A percentile compares a stretch with the other conserved stretches of the same genome.
Conservation (phyloP, 345 rosid genomes). For the Physaria fendleri region DNA sequence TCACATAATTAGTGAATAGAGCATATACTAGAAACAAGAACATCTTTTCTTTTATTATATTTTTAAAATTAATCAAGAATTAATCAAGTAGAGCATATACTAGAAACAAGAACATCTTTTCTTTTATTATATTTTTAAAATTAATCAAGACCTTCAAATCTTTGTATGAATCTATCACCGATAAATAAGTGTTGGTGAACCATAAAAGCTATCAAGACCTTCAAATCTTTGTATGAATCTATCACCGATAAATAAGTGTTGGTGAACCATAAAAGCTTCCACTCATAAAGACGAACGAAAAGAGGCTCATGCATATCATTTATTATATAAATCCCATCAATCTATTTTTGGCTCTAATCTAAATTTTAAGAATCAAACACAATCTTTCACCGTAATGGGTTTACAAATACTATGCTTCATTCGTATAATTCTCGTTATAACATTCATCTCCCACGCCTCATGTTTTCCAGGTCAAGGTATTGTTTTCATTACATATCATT, state of each 20-base stretch:
- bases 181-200: slow-evolving; percentile 34
- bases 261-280: slow-evolving; percentile 32
- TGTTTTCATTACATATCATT: background rate
- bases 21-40: background rate
- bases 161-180: slow-evolving; percentile 23
- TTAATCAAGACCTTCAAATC: slow-evolving; percentile 17
- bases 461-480: slow-evolving; percentile 43
- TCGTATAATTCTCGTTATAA: slow-evolving; percentile 21
- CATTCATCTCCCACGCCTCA: slow-evolving; percentile 30
- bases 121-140: background rate
- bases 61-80: slow-evolving; percentile 4
- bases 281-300: slow-evolving; percentile 23
- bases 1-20: background rate
- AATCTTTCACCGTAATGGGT: slow-evolving; percentile 24
- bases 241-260: slow-evolving; percentile 22
- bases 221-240: slow-evolving; percentile 29
- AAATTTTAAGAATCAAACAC: background rate
- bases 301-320: slow-evolving; percentile 19
- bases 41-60: background rate
- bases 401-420: slow-evolving; percentile 14
- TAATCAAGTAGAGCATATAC: no score
- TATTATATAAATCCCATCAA: slow-evolving; percentile 28
- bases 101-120: slow-evolving; percentile 1
- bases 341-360: slow-evolving; percentile 20
- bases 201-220: slow-evolving; percentile 23